A percentile compares a stretch with the other conserved stretches of the same genome.
These are phyloP conservation scores for Xylariaceae sp. DNA, from an alignment of 2,329 filamentous ascomycete species.

Conservation along the genomic window DNA sequence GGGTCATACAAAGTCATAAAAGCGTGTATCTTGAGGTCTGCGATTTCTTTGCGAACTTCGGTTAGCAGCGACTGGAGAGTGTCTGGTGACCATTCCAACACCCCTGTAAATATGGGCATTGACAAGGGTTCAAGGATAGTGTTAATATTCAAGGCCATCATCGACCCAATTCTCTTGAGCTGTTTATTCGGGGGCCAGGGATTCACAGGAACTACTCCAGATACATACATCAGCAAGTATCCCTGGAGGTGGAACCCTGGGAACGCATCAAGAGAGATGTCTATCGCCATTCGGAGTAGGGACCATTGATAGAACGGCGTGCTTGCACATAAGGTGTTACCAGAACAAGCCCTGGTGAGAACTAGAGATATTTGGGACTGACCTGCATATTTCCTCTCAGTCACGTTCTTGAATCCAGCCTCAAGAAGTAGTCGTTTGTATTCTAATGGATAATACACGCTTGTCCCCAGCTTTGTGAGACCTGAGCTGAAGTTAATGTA, in stretches of 20 bases:
- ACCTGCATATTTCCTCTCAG: conserved; percentile 29
- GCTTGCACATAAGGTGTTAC: not conserved
- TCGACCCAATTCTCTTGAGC: conserved; percentile 36
- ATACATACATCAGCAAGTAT: conserved; percentile 8
- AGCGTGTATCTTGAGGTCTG: conserved; percentile 33
- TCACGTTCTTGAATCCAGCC: conserved; percentile 28
- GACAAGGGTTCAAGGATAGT: conserved; percentile 34
- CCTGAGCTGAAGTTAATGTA: conserved; percentile 24
- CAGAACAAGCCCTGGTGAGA: not conserved
- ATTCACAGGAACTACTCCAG: conserved; percentile 35
- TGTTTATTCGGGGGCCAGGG: conserved; percentile 40
- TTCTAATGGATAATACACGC: conserved; percentile 37
- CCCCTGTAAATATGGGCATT: conserved; percentile 29
- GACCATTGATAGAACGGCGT: not conserved
- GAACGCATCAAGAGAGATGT: not conserved
- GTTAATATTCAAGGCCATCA: conserved; percentile 40
- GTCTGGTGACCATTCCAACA: conserved; percentile 34
- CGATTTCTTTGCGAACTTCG: conserved; percentile 33
- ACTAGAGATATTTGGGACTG: conserved; percentile 2
- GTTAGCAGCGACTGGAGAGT: conserved; percentile 28
- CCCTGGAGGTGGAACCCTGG: not conserved
- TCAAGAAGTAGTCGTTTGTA: conserved; percentile 33
- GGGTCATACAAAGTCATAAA: conserved; percentile 37
- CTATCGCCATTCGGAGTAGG: not conserved
- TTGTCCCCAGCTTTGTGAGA: conserved; percentile 37